phyloP scores from a whole-genome alignment of 140 eudicot genomes.

The Stevia rebaudiana region DNA sequence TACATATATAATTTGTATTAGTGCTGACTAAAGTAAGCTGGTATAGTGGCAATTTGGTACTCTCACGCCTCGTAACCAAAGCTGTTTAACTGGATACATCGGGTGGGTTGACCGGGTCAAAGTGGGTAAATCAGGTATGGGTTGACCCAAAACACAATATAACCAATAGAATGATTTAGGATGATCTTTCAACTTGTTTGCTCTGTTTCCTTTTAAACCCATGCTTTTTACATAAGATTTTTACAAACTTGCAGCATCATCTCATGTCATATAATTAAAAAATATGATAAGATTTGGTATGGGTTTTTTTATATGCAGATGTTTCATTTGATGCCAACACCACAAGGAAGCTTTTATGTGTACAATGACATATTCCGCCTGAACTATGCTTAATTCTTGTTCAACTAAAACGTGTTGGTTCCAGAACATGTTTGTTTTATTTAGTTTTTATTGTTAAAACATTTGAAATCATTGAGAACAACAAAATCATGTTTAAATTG shows the following conservation, averaged over 20 bases:
- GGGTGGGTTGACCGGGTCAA: background rate
- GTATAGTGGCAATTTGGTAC: background rate
- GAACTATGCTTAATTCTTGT: slow-evolving; percentile 46
- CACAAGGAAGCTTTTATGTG: slow-evolving; percentile 73
- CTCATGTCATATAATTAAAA: background rate
- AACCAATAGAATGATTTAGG: background rate
- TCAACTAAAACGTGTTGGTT: background rate
- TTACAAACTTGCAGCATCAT: background rate
- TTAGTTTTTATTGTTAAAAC: slow-evolving; percentile 27
- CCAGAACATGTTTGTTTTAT: slow-evolving; percentile 7
- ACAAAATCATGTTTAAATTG: slow-evolving; percentile 18
- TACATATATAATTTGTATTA: background rate
- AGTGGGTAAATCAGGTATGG: background rate
- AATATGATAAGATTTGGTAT: background rate
- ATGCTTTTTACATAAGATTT: background rate
- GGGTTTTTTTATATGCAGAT: slow-evolving; percentile 30
- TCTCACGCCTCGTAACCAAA: background rate
- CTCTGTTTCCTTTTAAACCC: background rate
- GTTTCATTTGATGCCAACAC: slow-evolving; percentile 74
- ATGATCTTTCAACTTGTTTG: background rate
- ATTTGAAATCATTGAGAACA: slow-evolving; percentile 26
- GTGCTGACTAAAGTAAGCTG: background rate
- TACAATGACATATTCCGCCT: slow-evolving; percentile 63
- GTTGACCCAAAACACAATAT: background rate
- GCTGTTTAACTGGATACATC: background rate